Percentiles rank a stretch among this genome's conserved stretches.
Evolutionary conservation across 2,329 filamentous ascomycete species (phyloP).

Genomic region (Coleophoma crateriformis): DNA sequence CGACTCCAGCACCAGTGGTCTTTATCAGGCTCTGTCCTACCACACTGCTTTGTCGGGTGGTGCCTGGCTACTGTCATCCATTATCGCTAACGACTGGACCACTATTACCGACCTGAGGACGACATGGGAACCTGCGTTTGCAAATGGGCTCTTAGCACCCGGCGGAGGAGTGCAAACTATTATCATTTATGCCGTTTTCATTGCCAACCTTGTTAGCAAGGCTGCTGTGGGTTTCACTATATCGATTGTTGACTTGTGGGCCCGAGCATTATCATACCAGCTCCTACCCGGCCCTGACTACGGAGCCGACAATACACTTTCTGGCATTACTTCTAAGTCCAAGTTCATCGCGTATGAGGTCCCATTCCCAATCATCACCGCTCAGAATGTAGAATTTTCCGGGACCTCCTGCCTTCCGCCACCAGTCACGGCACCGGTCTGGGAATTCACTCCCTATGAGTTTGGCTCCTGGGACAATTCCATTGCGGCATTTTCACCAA

Average conservation of each 20-base stretch:
- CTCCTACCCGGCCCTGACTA: conserved; percentile 5
- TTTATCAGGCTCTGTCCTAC: conserved; percentile 10
- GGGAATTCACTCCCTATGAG: conserved; percentile 39
- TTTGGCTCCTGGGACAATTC: conserved; percentile 39
- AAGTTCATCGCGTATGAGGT: conserved; percentile 6
- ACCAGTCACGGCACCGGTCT: conserved; percentile 27
- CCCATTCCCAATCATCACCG: conserved; percentile 16
- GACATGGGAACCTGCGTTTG: conserved; percentile 5
- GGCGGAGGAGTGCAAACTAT: conserved; percentile 5
- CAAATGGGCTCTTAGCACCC: conserved; percentile 7
- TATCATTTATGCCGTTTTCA: conserved; percentile 8
- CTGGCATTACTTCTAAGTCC: conserved; percentile 1
- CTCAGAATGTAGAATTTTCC: conserved; percentile 10
- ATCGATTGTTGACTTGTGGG: conserved; percentile 9
- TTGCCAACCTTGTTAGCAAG: conserved; percentile 11
- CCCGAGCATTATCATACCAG: conserved; percentile 6
- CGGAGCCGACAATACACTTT: conserved; percentile 5
- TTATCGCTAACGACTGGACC: conserved; percentile 8
- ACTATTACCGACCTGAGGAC: conserved; percentile 8
- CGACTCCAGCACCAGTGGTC: conserved; percentile 9
- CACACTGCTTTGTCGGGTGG: conserved; percentile 10
- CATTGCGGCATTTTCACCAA: conserved; percentile 31
- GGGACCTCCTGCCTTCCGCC: conserved; percentile 9
- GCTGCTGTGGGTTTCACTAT: conserved; percentile 21
- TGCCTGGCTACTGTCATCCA: conserved; percentile 9